Base-by-base conservation (phyloP, 768 basidiomycete species). In the Chlorophyllum brunneum region DNA sequence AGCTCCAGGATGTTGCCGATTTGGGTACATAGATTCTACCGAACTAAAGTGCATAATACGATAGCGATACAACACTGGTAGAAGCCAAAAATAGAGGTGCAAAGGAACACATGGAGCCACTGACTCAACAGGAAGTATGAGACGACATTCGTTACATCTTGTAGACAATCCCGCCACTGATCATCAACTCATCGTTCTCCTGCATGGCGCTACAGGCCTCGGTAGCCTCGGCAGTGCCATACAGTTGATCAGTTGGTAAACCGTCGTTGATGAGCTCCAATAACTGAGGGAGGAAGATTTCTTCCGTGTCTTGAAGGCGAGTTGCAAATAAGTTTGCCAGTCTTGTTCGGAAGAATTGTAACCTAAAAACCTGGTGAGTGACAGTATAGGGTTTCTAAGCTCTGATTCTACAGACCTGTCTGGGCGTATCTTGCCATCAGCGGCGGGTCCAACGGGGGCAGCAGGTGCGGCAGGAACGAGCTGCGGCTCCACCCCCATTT, bases 111-210 rank as follows among this genome's bases (percentile, higher is more conserved):
- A 30, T 5, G 15, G 27, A 15, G 9, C 27, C 42, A 15, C 16
- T n/a, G 26, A n/a, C 27, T 29, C 15, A 29, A 6, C 23, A 18
- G 18, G 22, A 39, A 33, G 9, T n/a, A 22, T 20, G 8, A 36
- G 5, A 15, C 11, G 34, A 9, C 13, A n/a, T 16, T 26, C 23
- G 37, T 64, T 72, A 92, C 51, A 92, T 81, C 67, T 85, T 92
- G 73, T 95, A 95, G 48, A 95, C 79, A 51, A 91, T 83, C 27
- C 86, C 88, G 27, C 89, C 91, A 57, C 86, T 87, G 60, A 92
- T 76, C 89, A 97, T 92, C 56, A 98, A 73, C 67, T 95, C 88
- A 48, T 91, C 85, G 10, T 72, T 74, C 15, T 86, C 84, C 23
- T 79, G 77, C 95, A 98, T 97, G 30, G 74, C 67, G 57, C 81